Conservation (phyloP, 2,329 filamentous ascomycete species). For the Lachnellula arida region DNA sequence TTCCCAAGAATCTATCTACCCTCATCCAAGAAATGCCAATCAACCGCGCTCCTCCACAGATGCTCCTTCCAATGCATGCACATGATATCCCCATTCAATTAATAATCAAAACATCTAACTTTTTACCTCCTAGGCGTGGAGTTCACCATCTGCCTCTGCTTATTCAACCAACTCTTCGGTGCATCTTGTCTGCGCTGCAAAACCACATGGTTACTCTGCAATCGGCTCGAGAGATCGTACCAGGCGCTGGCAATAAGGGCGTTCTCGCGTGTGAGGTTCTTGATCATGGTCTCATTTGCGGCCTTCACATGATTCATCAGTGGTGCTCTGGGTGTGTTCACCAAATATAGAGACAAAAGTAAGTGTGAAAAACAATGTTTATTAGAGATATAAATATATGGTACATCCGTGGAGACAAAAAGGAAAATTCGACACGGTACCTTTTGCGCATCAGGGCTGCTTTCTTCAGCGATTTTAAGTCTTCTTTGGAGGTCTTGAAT, state of each 20-base stretch:
- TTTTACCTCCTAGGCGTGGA: conserved; percentile 28
- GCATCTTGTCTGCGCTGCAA: conserved; percentile 69
- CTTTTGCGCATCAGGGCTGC: conserved; percentile 27
- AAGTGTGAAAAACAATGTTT: neutral
- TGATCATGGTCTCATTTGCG: conserved; percentile 29
- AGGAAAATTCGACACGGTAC: conserved; percentile 23
- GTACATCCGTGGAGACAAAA: conserved; percentile 3
- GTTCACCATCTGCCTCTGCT: conserved; percentile 70
- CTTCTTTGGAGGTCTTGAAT: conserved; percentile 28
- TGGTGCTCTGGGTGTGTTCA: neutral
- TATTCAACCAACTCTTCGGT: conserved; percentile 78
- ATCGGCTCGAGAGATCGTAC: conserved; percentile 73
- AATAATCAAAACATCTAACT: too few relatives aligned
- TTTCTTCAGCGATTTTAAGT: conserved; percentile 26
- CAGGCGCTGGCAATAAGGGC: conserved; percentile 76
- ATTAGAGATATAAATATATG: neutral
- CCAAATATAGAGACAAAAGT: neutral
- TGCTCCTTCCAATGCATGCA: conserved; percentile 10
- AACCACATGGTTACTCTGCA: conserved; percentile 80
- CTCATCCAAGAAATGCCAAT: neutral
- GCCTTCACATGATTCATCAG: conserved; percentile 23
- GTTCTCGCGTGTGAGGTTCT: conserved; percentile 72
- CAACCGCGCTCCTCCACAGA: neutral
- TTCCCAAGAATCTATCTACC: neutral
- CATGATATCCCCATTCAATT: neutral